Evolutionary conservation across 805 yeast species (phyloP).

Genomic region (Blastobotrys parvus): DNA sequence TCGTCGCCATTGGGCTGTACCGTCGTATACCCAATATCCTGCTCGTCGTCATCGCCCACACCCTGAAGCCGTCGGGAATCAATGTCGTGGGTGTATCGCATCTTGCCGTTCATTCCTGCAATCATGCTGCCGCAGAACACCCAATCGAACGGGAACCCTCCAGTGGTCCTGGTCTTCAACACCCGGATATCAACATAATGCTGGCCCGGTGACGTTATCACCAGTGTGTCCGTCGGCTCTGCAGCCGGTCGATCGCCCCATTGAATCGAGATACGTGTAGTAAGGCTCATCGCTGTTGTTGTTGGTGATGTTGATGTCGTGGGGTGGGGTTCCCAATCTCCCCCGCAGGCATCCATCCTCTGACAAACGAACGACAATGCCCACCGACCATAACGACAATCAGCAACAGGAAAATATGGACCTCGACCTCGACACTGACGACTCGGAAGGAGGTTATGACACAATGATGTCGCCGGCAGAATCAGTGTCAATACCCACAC

Average conservation of each 20-base stretch:
- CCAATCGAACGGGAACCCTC: conserved; percentile 21
- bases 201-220: conserved; percentile 34
- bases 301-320: background rate
- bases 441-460: background rate
- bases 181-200: conserved; percentile 41
- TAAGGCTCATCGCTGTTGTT: conserved; percentile 23
- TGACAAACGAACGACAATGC: too few relatives aligned
- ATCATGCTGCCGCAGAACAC: conserved; percentile 23
- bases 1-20: conserved; percentile 34
- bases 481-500: background rate
- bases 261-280: conserved; percentile 42
- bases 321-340: background rate
- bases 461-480: conserved; percentile 7
- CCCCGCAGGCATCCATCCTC: too few relatives aligned
- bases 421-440: too few relatives aligned
- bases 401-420: too few relatives aligned
- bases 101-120: conserved; percentile 1
- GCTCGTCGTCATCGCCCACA: conserved; percentile 6
- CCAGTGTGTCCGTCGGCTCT: conserved; percentile 45
- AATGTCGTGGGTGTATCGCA: conserved; percentile 14
- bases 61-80: conserved; percentile 10
- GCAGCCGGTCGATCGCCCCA: conserved; percentile 38
- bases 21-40: conserved; percentile 41
- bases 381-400: too few relatives aligned
- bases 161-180: conserved; percentile 2